These are phyloP conservation scores for Rubia balearica DNA, from an alignment of 305 asterid species.

Conservation along the genomic window DNA sequence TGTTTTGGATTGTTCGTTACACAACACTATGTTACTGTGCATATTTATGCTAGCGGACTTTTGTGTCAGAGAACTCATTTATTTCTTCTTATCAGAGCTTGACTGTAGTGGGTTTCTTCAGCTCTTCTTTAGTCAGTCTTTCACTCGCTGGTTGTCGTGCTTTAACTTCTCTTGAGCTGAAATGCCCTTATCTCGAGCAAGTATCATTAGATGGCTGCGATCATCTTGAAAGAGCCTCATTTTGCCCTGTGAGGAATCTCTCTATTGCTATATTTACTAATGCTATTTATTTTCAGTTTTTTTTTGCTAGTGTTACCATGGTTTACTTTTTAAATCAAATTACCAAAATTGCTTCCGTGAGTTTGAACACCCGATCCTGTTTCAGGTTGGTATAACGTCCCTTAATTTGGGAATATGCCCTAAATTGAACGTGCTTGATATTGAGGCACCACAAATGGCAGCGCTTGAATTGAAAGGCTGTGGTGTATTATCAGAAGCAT, in stretches of 20 bases:
- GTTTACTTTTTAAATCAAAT: too few relatives aligned
- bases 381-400: slow-evolving; percentile 88
- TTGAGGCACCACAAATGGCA: slow-evolving; percentile 82
- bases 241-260: slow-evolving; percentile 64
- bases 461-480: slow-evolving; percentile 97
- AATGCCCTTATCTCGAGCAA: slow-evolving; percentile 77
- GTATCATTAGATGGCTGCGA: slow-evolving; percentile 94
- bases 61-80: background rate
- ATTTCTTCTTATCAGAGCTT: slow-evolving; percentile 55
- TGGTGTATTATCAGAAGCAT: slow-evolving; percentile 83
- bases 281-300: background rate
- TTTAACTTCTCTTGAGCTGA: slow-evolving; percentile 68
- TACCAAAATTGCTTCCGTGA: background rate
- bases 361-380: background rate
- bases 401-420: slow-evolving; percentile 98
- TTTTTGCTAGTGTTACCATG: background rate
- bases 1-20: background rate
- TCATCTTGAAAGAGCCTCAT: slow-evolving; percentile 87
- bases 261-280: slow-evolving; percentile 4
- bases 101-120: slow-evolving; percentile 63
- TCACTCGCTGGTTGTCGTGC: slow-evolving; percentile 97
- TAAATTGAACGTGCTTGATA: slow-evolving; percentile 60
- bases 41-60: too few relatives aligned
- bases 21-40: too few relatives aligned
- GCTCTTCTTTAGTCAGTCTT: slow-evolving; percentile 68